Base-by-base conservation (phyloP, 2,329 filamentous ascomycete species). In the Calycina marina region DNA sequence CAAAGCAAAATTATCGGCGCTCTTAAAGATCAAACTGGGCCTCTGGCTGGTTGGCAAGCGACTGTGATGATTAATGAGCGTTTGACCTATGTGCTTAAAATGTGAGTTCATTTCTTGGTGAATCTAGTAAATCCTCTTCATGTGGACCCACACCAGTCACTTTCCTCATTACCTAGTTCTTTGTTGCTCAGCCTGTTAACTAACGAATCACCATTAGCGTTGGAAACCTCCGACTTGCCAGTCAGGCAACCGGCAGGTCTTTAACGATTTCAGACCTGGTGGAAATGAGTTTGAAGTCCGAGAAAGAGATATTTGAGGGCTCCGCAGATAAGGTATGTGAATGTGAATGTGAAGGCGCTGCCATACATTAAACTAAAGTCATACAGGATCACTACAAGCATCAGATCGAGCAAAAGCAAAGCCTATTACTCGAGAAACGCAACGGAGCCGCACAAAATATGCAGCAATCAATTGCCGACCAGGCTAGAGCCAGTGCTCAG, bases 401-500 rank as follows among this genome's bases (percentile, higher is more conserved):
- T 11, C 38, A 42, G 25, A 38, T 51, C 4, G 31, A 41, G 5
- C 31, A 38, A 9, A 54, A 53, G 30, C 27, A 51, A 14, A 32
- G 40, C n/a, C 46, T 49, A 26, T 35, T 54, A 18, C 32, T 44
- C n/a, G 42, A 47, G 28, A 38, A 39, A 26, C 41, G 51, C 18
- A 42, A 40, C 32, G 39, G 46, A 14, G 44, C 46, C 28, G 45
- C 47, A 30, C 40, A 42, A n/a, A 40, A 29, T 14, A 37, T 52
- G 70, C 35, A 69, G 58, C 43, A 61, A 51, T 32, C 62, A 52
- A 46, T 60, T 49, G 56, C 58, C 27, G 49, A 50, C 11, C 48
- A 52, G 31, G 45, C 43, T n/a, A 47, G 48, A 38, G 51, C 51
- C 14, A 56, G 58, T 34, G 57, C 56, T 1, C 56, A 62, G 26